Percentiles rank a stretch among this genome's conserved stretches.
These are phyloP conservation scores for Cryptosporidium sp. DNA, from an alignment of 169 alveolate species.

Conservation along the genomic window DNA sequence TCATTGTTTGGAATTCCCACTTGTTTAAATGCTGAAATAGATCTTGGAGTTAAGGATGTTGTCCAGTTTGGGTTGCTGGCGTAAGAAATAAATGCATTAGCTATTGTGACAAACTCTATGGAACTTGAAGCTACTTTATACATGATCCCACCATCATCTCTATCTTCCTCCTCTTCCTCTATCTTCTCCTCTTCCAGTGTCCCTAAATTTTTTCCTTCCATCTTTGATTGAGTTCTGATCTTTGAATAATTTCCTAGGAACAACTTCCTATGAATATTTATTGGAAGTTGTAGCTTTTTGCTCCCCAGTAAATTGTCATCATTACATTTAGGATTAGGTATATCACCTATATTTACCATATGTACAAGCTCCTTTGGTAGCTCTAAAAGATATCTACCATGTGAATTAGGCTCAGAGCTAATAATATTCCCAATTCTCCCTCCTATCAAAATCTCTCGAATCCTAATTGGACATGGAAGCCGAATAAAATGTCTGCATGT, in stretches of 20 bases:
- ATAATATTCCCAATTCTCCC: conserved; percentile 50
- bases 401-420: conserved; percentile 51
- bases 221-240: neutral
- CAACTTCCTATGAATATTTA: conserved; percentile 10
- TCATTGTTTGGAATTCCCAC: neutral
- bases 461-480: conserved; percentile 70
- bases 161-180: neutral
- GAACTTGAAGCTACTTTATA: conserved; percentile 16
- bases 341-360: neutral
- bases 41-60: conserved; percentile 57
- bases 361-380: conserved; percentile 50
- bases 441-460: conserved; percentile 46
- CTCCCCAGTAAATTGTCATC: neutral
- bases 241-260: neutral
- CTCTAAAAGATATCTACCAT: conserved; percentile 58
- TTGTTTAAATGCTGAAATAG: conserved; percentile 39
- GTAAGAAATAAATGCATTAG: conserved; percentile 46
- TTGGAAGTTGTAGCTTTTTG: conserved; percentile 35
- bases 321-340: neutral
- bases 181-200: neutral
- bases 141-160: neutral
- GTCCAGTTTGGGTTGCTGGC: conserved; percentile 37
- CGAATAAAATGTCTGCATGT: conserved; percentile 66
- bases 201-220: neutral
- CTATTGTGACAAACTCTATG: conserved; percentile 6